A percentile compares a stretch with the other conserved stretches of the same genome.
Evolutionary conservation across 257 asterid genomes (phyloP).

Genomic region (Plantago elongata): DNA sequence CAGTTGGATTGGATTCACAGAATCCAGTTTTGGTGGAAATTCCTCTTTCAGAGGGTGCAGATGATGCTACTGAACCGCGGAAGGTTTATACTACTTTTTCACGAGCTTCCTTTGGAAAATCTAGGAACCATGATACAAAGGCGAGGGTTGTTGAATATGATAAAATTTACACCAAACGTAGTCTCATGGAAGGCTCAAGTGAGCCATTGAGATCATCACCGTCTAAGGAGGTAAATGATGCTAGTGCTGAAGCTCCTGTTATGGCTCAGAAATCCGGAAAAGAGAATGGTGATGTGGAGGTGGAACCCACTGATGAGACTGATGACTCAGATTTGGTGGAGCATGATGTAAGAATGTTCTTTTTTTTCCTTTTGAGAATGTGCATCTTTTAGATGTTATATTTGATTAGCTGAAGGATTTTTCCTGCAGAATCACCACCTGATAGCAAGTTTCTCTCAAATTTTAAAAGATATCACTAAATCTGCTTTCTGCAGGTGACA

Average conservation of each 20-base stretch:
- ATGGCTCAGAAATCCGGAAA: conserved; percentile 21
- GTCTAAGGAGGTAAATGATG: conserved; percentile 27
- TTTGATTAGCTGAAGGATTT: conserved; percentile 14
- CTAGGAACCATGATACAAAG: conserved; percentile 20
- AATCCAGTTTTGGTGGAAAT: conserved; percentile 19
- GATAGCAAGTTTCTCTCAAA: background rate
- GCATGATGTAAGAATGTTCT: conserved; percentile 62
- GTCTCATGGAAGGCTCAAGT: conserved; percentile 27
- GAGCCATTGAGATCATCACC: conserved; percentile 29
- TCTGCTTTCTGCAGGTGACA: background rate
- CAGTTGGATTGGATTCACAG: conserved; percentile 23
- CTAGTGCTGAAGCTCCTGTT: conserved; percentile 29
- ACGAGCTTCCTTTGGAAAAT: conserved; percentile 25
- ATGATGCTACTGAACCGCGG: conserved; percentile 19
- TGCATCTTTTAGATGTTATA: conserved; percentile 10
- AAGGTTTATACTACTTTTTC: conserved; percentile 29
- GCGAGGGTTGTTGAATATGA: conserved; percentile 24
- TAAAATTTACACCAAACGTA: conserved; percentile 24
- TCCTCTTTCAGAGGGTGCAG: conserved; percentile 23
- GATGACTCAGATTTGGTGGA: conserved; percentile 81
- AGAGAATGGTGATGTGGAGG: conserved; percentile 45
- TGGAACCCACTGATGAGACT: conserved; percentile 46
- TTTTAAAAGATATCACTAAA: background rate
- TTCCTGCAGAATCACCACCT: background rate
- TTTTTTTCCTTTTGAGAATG: conserved; percentile 13